Conservation (phyloP, 2,329 filamentous ascomycete species). For the Boeremia exigua region DNA sequence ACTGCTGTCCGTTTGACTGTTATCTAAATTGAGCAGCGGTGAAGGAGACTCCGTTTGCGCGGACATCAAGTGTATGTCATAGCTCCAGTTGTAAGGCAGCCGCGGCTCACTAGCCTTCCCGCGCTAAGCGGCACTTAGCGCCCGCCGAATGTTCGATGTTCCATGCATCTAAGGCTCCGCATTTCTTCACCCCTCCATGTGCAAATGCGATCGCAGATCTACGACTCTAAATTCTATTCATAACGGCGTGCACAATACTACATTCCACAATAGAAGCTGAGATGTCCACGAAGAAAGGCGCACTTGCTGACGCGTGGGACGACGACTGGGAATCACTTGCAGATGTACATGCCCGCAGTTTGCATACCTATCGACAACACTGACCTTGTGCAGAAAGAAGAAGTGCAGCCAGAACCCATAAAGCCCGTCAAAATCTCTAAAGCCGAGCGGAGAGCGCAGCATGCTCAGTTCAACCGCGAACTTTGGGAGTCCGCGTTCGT, state of each 20-base stretch:
- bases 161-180: conserved; percentile 13
- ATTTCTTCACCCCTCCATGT: conserved; percentile 18
- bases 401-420: conserved; percentile 47
- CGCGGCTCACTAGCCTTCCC: conserved; percentile 18
- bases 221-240: background rate
- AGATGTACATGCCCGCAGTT: conserved; percentile 60
- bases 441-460: conserved; percentile 78
- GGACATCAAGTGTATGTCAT: conserved; percentile 12
- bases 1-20: background rate
- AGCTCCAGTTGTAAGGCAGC: conserved; percentile 13
- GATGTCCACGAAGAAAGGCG: conserved; percentile 49
- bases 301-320: conserved; percentile 74
- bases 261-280: conserved; percentile 1
- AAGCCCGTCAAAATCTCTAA: conserved; percentile 64
- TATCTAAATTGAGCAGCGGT: background rate
- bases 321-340: conserved; percentile 86
- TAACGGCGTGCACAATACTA: background rate
- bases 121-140: conserved; percentile 17
- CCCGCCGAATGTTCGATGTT: conserved; percentile 17
- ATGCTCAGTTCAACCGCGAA: conserved; percentile 82
- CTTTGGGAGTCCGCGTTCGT: conserved; percentile 88
- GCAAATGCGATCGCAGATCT: background rate
- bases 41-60: background rate
- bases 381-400: conserved; percentile 42
- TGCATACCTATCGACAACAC: conserved; percentile 10